Percentiles rank a stretch among this genome's conserved stretches.
Conservation (phyloP, 768 basidiomycete genomes). For the Neoboletus magnificus region DNA sequence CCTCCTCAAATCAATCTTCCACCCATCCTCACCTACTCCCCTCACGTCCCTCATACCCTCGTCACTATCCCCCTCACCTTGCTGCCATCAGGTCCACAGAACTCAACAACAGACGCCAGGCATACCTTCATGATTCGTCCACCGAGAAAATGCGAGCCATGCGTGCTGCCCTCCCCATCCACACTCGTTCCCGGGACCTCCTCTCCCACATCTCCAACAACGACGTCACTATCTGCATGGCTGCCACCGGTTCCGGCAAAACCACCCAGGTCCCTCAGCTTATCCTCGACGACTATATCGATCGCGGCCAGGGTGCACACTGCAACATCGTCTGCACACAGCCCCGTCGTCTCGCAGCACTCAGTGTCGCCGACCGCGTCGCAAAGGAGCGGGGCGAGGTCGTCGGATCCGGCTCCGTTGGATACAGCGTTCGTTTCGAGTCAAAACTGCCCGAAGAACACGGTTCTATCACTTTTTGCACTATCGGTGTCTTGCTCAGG, state of each 20-base stretch:
- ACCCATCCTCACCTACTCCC: not conserved
- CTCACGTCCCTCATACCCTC: conserved; percentile 20
- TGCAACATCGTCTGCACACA: conserved; percentile 95
- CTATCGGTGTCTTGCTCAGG: conserved; percentile 86
- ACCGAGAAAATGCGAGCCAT: conserved; percentile 65
- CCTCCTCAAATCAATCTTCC: conserved; percentile 29
- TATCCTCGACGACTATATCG: conserved; percentile 80
- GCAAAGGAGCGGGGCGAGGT: conserved; percentile 81
- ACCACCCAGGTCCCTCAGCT: conserved; percentile 94
- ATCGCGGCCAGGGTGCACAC: conserved; percentile 69
- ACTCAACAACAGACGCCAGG: conserved; percentile 50
- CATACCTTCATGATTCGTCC: conserved; percentile 58
- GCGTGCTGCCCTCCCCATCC: conserved; percentile 72
- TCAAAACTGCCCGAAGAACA: conserved; percentile 70
- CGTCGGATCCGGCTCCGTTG: conserved; percentile 65
- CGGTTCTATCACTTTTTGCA: conserved; percentile 90
- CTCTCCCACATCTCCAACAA: conserved; percentile 66
- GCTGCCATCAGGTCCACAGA: conserved; percentile 53
- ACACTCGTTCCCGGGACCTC: conserved; percentile 61
- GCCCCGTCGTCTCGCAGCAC: conserved; percentile 86
- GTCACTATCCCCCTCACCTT: conserved; percentile 28
- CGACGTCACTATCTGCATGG: conserved; percentile 88
- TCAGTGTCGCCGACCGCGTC: conserved; percentile 88
- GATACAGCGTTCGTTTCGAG: conserved; percentile 93
- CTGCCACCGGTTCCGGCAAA: conserved; percentile 89